Evolutionary conservation across 805 yeast genomes (phyloP), one percentile per base, ranked within the genome.

Genomic region (Kuraishia capsulata): DNA sequence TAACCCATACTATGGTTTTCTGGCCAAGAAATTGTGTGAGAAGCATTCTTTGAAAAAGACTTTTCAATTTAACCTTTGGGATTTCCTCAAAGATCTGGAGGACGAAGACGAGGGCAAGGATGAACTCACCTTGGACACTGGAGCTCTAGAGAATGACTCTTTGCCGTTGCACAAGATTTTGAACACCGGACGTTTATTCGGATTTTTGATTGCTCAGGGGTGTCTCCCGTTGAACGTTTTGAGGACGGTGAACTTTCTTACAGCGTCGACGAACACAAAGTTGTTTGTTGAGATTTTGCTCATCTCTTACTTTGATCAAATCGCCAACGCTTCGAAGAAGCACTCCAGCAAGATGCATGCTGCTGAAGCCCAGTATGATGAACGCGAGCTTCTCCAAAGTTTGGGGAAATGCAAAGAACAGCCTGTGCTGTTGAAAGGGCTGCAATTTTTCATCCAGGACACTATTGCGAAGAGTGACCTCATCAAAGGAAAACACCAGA

Each of bases 11-110:
- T 92, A 92, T 57, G 84, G 89, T 0, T 59, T 83, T 19, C 71
- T 92, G 25, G 94, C 95, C 0, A 69, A 69, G 20, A 84, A 83
- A 49, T 59, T 89, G 20, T 83, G 96, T 51, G 79, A 78, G 23
- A 73, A 75, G 18, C 95, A 87, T 48, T 66, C 78, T 2, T 62
- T 83, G 56, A 72, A 84, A 53, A 88, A 89, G 57, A 76, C 95
- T 0, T 81, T 92, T 49, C 97, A 90, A 53, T 88, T 92, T 54
- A 66, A 77, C 49, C 66, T 92, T 30, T 92, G 97, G 97, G 96
- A 92, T 56, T 69, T 78, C 33, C 50, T 89, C 14, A 78, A 78
- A 46, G 85, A 78, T 26, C 63, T 86, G 33, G 95, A 85, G 45
- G 69, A 66, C 2, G 67, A 62, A 5, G 70, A 61, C 5, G 68